Percentiles rank a stretch among this genome's conserved stretches.
These are phyloP conservation scores for Cadophora sp. DNA, from an alignment of 2,329 filamentous ascomycete genomes.

Conservation along the genomic window DNA sequence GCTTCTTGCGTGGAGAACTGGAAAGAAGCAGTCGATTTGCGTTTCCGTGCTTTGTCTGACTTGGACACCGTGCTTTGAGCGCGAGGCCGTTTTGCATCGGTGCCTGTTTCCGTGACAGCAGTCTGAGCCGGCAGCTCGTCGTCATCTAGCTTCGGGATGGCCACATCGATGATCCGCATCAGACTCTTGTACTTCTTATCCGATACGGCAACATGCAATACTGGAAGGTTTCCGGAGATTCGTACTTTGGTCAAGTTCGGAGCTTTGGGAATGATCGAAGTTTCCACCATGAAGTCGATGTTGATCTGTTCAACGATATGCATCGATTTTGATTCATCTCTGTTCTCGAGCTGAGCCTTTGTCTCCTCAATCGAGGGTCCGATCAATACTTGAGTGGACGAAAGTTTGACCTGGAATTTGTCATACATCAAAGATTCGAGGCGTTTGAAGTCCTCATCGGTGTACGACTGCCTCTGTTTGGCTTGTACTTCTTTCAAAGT, in stretches of 20 bases:
- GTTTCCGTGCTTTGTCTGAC: slow-evolving; percentile 54
- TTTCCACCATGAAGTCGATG: slow-evolving; percentile 94
- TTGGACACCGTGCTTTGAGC: slow-evolving; percentile 43
- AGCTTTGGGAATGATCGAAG: slow-evolving; percentile 95
- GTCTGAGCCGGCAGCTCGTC: slow-evolving; percentile 45
- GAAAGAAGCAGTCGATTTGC: slow-evolving; percentile 73
- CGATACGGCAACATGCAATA: slow-evolving; percentile 89
- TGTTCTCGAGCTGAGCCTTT: slow-evolving; percentile 76
- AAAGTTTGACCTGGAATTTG: slow-evolving; percentile 90
- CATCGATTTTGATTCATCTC: slow-evolving; percentile 72
- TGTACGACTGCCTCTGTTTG: slow-evolving; percentile 88
- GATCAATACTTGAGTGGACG: slow-evolving; percentile 94
- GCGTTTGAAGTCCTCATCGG: slow-evolving; percentile 84
- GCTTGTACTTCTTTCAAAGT: slow-evolving; percentile 88
- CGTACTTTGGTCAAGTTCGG: slow-evolving; percentile 91
- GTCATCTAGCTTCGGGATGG: slow-evolving; percentile 81
- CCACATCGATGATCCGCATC: slow-evolving; percentile 95
- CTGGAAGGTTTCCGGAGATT: slow-evolving; percentile 88
- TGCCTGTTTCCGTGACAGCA: slow-evolving; percentile 16
- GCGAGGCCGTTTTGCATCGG: slow-evolving; percentile 29
- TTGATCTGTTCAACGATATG: slow-evolving; percentile 98
- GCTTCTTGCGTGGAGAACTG: slow-evolving; percentile 76
- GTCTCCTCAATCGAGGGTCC: slow-evolving; percentile 92
- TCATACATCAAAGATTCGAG: slow-evolving; percentile 97
- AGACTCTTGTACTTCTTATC: slow-evolving; percentile 96